Evolutionary conservation across 1,284 basidiomycete species (phyloP).

Genomic region (Irpex sp.): DNA sequence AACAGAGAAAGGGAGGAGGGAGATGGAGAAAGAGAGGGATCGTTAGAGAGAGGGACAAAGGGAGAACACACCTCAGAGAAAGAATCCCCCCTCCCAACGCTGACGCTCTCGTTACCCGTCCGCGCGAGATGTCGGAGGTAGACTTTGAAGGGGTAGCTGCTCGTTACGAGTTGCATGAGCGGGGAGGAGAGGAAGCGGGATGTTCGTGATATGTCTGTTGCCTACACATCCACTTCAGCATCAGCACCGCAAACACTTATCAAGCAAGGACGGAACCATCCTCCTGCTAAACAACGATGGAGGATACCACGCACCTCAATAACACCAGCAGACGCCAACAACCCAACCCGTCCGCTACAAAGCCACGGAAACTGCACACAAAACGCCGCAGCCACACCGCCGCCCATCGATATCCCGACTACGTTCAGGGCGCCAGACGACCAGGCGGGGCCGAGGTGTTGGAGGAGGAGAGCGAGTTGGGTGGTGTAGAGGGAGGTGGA

Average conservation of each 20-base stretch:
- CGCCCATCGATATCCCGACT: conserved; percentile 74
- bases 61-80: conserved; percentile 32
- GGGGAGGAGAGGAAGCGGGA: conserved; percentile 70
- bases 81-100: conserved; percentile 19
- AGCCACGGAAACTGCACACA: conserved; percentile 64
- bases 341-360: conserved; percentile 53
- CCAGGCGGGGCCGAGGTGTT: conserved; percentile 57
- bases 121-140: conserved; percentile 45
- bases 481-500: conserved; percentile 58
- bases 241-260: too few species aligned
- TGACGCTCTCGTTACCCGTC: conserved; percentile 9
- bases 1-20: background rate
- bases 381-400: conserved; percentile 66
- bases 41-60: background rate
- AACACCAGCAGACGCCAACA: conserved; percentile 64
- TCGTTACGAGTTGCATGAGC: conserved; percentile 54
- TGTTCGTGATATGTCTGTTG: conserved; percentile 60
- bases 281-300: background rate
- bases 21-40: background rate
- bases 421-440: conserved; percentile 44
- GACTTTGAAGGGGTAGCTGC: conserved; percentile 51
- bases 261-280: too few species aligned
- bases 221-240: conserved; percentile 27
- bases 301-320: conserved; percentile 42
- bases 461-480: conserved; percentile 76